Base-by-base conservation (phyloP, 768 basidiomycete genomes). In the Bullera alba region DNA sequence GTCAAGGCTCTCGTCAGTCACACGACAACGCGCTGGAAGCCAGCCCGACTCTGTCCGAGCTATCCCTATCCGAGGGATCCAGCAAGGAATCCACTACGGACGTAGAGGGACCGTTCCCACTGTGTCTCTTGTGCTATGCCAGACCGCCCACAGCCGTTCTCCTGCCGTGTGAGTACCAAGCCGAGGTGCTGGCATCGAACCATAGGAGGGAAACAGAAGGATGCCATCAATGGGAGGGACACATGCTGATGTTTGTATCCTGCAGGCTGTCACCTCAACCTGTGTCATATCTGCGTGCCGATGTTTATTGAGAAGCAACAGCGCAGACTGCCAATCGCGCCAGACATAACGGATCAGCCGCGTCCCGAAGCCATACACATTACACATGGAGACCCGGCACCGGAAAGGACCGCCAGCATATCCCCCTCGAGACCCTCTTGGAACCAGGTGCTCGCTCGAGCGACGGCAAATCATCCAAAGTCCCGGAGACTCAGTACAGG, bases 241-340 rank as follows among this genome's bases (percentile, higher is more conserved):
- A 25, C 19, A 41, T 6, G 15, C 25, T 35, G 19, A 36, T 22
- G 32, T 15, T 12, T 46, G 17, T 30, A 23, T n/a, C 25, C 14
- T 36, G 4, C 38, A 62, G 60, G 60, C 38, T 62, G 60, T 42
- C 60, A 62, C 30, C 48, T 62, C 17, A 62, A 62, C 41, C 43
- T 62, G 21, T 62, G 60, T 36, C 44, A 62, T 37, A 36, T 62
- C 26, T 62, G 60, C 30, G 60, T 57, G 3, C 60, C 60, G 8
- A 14, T 39, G 37, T 21, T 39, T 7, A 39, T 39, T 7, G 12
- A n/a, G n/a, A n/a, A n/a, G n/a, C n/a, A n/a, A n/a, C n/a, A n/a
- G n/a, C n/a, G n/a, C n/a, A n/a, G n/a, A n/a, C n/a, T n/a, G n/a
- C n/a, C n/a, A n/a, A n/a, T n/a, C n/a, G n/a, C n/a, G n/a, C n/a